Conservation (phyloP, 768 basidiomycete species). For the Tylopilus plumbeoviolaceoides region DNA sequence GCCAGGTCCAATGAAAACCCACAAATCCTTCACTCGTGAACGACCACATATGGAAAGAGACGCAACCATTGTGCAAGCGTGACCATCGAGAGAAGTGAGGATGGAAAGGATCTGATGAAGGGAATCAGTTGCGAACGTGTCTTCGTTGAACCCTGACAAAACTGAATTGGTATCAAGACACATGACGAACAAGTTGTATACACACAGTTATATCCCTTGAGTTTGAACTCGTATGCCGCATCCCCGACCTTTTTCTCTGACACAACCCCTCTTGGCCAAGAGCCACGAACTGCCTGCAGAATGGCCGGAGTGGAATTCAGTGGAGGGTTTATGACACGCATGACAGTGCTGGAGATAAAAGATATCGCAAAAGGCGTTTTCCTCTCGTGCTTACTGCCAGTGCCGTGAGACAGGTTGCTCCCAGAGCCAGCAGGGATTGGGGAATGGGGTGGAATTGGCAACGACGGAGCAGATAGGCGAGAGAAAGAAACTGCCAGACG, state of each 20-base stretch:
- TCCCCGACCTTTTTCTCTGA: slow-evolving; percentile 74
- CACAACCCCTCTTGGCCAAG: slow-evolving; percentile 78
- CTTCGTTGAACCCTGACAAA: slow-evolving; percentile 68
- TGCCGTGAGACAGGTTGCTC: slow-evolving; percentile 36
- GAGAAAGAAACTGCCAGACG: slow-evolving; percentile 69
- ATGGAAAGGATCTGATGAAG: slow-evolving; percentile 66
- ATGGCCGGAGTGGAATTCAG: slow-evolving; percentile 75
- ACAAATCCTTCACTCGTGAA: slow-evolving; percentile 71
- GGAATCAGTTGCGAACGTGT: slow-evolving; percentile 71
- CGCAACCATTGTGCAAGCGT: slow-evolving; percentile 63
- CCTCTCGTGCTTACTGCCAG: slow-evolving; percentile 29
- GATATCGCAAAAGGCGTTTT: slow-evolving; percentile 67
- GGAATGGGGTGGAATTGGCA: slow-evolving; percentile 36
- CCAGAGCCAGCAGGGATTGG: slow-evolving; percentile 38
- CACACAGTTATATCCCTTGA: slow-evolving; percentile 78
- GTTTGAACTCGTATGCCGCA: slow-evolving; percentile 72
- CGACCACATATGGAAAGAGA: slow-evolving; percentile 70
- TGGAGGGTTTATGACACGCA: slow-evolving; percentile 76
- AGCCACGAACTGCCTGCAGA: slow-evolving; percentile 68
- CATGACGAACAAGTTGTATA: slow-evolving; percentile 12
- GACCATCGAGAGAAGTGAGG: slow-evolving; percentile 60
- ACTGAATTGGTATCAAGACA: slow-evolving; percentile 18
- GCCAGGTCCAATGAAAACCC: slow-evolving; percentile 67
- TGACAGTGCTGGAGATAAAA: slow-evolving; percentile 59
- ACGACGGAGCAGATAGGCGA: slow-evolving; percentile 36